phyloP scores from a whole-genome alignment of 768 basidiomycete genomes.

The Mycena capillaripes region DNA sequence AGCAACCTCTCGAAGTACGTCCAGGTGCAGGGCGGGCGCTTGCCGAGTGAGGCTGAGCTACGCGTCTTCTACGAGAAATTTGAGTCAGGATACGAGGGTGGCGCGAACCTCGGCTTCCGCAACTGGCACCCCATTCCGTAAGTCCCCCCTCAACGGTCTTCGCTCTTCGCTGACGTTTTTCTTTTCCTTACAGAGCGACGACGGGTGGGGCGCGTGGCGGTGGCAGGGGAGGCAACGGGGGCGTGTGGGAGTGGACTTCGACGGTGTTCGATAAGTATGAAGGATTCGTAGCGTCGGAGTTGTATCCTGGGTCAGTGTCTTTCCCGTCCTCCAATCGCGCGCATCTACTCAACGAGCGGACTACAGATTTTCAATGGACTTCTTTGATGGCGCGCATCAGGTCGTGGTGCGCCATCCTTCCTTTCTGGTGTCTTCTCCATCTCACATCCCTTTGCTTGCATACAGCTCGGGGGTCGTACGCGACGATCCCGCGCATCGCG shows the following conservation, averaged over 20 bases:
- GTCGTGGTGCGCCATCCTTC: conserved; percentile 78
- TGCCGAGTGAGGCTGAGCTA: conserved; percentile 93
- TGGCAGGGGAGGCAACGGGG: conserved; percentile 88
- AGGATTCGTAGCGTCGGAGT: conserved; percentile 78
- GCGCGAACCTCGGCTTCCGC: conserved; percentile 87
- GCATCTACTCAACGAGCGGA: not conserved
- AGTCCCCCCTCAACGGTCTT: conserved; percentile 47
- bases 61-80: conserved; percentile 84
- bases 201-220: conserved; percentile 65
- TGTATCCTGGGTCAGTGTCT: conserved; percentile 91
- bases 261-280: conserved; percentile 79
- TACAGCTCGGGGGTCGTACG: conserved; percentile 92
- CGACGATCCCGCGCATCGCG: conserved; percentile 85
- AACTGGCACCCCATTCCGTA: conserved; percentile 96
- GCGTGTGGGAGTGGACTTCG: conserved; percentile 99
- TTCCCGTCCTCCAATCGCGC: not conserved
- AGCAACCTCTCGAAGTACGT: conserved; percentile 86
- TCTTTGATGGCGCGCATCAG: conserved; percentile 90
- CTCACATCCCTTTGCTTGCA: not conserved
- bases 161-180: not conserved
- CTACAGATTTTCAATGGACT: conserved; percentile 67
- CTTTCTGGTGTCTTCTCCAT: not conserved
- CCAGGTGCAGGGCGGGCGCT: conserved; percentile 88
- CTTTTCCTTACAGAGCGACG: conserved; percentile 66
- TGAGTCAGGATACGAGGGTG: conserved; percentile 80